Evolutionary conservation across 306 rosid species (phyloP).

Genomic region (Arachis hypogaea): DNA sequence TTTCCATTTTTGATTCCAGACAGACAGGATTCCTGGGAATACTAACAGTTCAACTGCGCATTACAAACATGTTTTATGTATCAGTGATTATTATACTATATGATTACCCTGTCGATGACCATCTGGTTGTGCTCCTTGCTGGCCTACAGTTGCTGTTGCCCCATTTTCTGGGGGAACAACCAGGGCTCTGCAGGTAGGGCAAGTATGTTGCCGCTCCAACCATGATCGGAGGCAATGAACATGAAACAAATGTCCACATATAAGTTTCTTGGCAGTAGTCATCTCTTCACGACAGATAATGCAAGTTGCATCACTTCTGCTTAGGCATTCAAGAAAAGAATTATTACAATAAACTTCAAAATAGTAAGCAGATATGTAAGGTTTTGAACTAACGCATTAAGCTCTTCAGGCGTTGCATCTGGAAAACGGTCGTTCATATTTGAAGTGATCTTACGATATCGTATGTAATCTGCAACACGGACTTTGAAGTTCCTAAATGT

Average conservation of each 20-base stretch:
- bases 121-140: conserved; percentile 69
- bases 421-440: conserved; percentile 99
- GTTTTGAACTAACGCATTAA: conserved; percentile 71
- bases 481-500: conserved; percentile 93
- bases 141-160: conserved; percentile 64
- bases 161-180: conserved; percentile 93
- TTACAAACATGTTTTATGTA: conserved; percentile 8
- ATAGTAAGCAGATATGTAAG: conserved; percentile 23
- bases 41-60: conserved; percentile 21
- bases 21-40: conserved; percentile 17
- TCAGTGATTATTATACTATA: conserved; percentile 18
- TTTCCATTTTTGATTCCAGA: conserved; percentile 22
- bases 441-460: conserved; percentile 96
- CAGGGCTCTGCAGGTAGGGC: conserved; percentile 97
- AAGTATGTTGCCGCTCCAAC: conserved; percentile 97
- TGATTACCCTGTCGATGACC: conserved; percentile 66
- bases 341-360: conserved; percentile 22
- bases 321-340: conserved; percentile 35
- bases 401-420: conserved; percentile 97
- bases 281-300: conserved; percentile 99
- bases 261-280: conserved; percentile 93
- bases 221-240: conserved; percentile 98
- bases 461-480: conserved; percentile 84
- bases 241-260: conserved; percentile 96
- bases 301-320: conserved; percentile 97